A percentile compares a stretch with the other conserved stretches of the same genome.
phyloP scores from a whole-genome alignment of 306 rosid genomes.

The Quercus dentata region DNA sequence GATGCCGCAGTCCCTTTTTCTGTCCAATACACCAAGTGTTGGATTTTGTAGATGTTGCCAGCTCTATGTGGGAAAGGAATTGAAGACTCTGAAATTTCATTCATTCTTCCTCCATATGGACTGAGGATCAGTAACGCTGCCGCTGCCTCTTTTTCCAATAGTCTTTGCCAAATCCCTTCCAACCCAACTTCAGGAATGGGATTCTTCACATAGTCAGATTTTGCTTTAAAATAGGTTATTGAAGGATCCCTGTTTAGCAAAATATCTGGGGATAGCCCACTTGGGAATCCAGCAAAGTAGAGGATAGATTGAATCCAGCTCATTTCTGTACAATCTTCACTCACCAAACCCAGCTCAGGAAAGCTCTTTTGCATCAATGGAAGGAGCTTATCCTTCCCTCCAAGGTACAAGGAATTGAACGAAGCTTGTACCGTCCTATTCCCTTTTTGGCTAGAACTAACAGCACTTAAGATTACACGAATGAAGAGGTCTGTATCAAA shows the following conservation, averaged over 20 bases:
- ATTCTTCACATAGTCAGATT: conserved; percentile 26
- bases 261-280: conserved; percentile 13
- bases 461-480: neutral
- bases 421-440: neutral
- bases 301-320: conserved; percentile 30
- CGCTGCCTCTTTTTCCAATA: neutral
- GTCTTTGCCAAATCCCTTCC: conserved; percentile 12
- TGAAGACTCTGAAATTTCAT: neutral
- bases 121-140: neutral
- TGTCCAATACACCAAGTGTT: conserved; percentile 1
- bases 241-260: conserved; percentile 14
- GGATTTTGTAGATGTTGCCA: conserved; percentile 14
- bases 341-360: conserved; percentile 9
- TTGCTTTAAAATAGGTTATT: conserved; percentile 17
- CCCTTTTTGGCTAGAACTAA: conserved; percentile 2
- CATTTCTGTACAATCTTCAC: conserved; percentile 4
- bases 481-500: conserved; percentile 14
- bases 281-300: neutral
- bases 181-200: conserved; percentile 18
- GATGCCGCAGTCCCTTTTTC: neutral
- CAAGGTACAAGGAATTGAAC: conserved; percentile 21
- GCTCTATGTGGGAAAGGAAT: conserved; percentile 20
- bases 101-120: conserved; percentile 18
- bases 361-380: conserved; percentile 14
- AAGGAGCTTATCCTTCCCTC: conserved; percentile 11